phyloP scores from a whole-genome alignment of 2,329 filamentous ascomycete genomes.

The Allantophomopsis cytisporea region DNA sequence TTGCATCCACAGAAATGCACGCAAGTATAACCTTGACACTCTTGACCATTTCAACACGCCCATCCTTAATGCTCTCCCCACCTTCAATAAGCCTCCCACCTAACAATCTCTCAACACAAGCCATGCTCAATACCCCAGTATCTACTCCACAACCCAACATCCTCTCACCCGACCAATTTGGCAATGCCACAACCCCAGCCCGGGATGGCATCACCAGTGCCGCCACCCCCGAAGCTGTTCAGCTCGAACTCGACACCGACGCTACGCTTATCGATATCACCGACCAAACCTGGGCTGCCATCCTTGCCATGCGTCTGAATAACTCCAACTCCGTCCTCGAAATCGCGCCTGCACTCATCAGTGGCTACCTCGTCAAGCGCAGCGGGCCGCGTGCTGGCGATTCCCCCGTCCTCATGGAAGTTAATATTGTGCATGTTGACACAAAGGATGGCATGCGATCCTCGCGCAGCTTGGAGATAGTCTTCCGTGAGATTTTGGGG shows the following conservation, averaged over 20 bases:
- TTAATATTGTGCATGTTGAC: slow-evolving; percentile 48
- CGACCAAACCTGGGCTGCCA: slow-evolving; percentile 64
- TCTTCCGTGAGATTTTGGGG: slow-evolving; percentile 56
- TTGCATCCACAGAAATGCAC: slow-evolving; percentile 36
- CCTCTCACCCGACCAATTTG: slow-evolving; percentile 44
- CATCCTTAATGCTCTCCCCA: slow-evolving; percentile 49
- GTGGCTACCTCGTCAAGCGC: slow-evolving; percentile 53
- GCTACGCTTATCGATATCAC: slow-evolving; percentile 57
- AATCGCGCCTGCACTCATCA: slow-evolving; percentile 41
- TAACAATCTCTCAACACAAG: slow-evolving; percentile 24
- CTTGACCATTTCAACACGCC: slow-evolving; percentile 50
- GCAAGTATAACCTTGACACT: slow-evolving; percentile 40
- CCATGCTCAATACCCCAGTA: slow-evolving; percentile 47
- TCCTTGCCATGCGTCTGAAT: slow-evolving; percentile 53
- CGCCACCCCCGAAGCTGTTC: slow-evolving; percentile 23
- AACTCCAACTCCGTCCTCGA: slow-evolving; percentile 42
- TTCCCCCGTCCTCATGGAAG: slow-evolving; percentile 45
- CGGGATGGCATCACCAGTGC: slow-evolving; percentile 9
- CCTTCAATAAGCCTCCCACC: slow-evolving; percentile 32
- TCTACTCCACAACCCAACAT: slow-evolving; percentile 49
- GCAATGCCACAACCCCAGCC: slow-evolving; percentile 21
- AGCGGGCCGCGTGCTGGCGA: slow-evolving; percentile 41
- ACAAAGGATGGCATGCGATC: slow-evolving; percentile 22
- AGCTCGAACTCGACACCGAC: slow-evolving; percentile 44
- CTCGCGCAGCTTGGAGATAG: slow-evolving; percentile 37